Evolutionary conservation across 2,329 filamentous ascomycete species (phyloP).

Genomic region (Pseudogymnoascus sp.): DNA sequence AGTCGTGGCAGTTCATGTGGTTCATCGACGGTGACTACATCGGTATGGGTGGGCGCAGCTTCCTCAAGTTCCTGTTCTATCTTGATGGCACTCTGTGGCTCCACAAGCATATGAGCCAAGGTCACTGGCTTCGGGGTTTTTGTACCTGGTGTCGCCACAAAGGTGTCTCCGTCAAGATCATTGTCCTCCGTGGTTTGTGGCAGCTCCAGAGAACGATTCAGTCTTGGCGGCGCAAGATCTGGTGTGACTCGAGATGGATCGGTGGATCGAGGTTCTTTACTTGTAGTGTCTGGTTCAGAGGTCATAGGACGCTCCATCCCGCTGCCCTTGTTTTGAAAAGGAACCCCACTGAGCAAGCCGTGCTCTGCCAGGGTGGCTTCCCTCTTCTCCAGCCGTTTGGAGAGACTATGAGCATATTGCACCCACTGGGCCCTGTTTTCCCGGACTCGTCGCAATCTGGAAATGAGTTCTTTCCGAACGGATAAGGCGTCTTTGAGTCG

Average conservation of each 20-base stretch:
- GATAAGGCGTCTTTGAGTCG: neutral
- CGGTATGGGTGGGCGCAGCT: neutral
- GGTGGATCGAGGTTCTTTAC: neutral
- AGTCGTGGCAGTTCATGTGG: neutral
- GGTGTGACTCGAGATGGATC: neutral
- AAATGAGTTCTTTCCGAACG: neutral
- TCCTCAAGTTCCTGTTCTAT: neutral
- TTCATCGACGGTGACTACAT: neutral
- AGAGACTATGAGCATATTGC: neutral
- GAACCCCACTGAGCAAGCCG: neutral
- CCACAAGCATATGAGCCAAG: neutral
- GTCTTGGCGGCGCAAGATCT: neutral
- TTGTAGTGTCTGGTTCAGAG: neutral
- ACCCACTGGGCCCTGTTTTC: neutral
- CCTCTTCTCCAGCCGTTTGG: neutral
- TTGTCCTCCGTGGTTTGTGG: neutral
- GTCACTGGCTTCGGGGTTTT: neutral
- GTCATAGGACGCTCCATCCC: neutral
- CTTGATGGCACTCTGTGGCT: neutral
- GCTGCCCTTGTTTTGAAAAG: slow-evolving; percentile 2
- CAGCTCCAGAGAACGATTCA: neutral
- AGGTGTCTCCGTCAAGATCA: neutral
- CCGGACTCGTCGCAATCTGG: neutral
- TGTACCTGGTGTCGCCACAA: neutral
- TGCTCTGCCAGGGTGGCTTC: neutral